Evolutionary conservation across 2,329 filamentous ascomycete genomes (phyloP).

Genomic region (Claviceps pazoutovae): DNA sequence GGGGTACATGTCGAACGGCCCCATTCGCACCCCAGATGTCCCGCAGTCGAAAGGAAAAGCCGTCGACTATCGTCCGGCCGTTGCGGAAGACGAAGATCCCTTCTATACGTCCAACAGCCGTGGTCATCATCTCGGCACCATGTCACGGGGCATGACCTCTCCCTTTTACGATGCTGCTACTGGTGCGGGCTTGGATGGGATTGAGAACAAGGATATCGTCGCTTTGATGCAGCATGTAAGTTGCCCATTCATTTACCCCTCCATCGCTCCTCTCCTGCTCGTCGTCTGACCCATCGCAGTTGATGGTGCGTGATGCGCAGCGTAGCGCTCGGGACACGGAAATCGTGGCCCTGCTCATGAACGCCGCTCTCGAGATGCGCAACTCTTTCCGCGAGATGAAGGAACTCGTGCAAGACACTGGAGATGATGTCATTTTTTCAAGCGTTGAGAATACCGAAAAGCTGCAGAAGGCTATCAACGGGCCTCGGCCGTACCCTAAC

Average conservation of each 20-base stretch:
- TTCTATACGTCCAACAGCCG: slow-evolving; percentile 48
- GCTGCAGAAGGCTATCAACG: slow-evolving; percentile 68
- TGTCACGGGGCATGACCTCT: slow-evolving; percentile 82
- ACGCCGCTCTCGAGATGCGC: slow-evolving; percentile 91
- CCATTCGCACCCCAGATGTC: slow-evolving; percentile 38
- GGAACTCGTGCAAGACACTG: slow-evolving; percentile 72
- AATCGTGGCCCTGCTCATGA: slow-evolving; percentile 85
- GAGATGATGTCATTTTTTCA: slow-evolving; percentile 73
- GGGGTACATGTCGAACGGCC: slow-evolving; percentile 73
- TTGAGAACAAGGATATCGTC: slow-evolving; percentile 92
- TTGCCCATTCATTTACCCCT: slow-evolving; percentile 7
- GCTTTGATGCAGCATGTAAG: slow-evolving; percentile 89
- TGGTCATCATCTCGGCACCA: slow-evolving; percentile 62
- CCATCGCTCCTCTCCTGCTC: background rate
- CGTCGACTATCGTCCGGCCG: slow-evolving; percentile 36
- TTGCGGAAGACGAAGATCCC: slow-evolving; percentile 40
- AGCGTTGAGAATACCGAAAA: slow-evolving; percentile 80
- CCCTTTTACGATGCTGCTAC: slow-evolving; percentile 84
- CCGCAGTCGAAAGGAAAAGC: slow-evolving; percentile 42
- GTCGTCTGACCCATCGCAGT: slow-evolving; percentile 23
- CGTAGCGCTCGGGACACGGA: slow-evolving; percentile 93
- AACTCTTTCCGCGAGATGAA: slow-evolving; percentile 94
- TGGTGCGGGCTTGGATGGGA: slow-evolving; percentile 75
- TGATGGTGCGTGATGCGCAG: slow-evolving; percentile 93
- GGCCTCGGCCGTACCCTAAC: slow-evolving; percentile 66